phyloP scores from a whole-genome alignment of 345 rosid genomes.

The Boechera retrofracta region DNA sequence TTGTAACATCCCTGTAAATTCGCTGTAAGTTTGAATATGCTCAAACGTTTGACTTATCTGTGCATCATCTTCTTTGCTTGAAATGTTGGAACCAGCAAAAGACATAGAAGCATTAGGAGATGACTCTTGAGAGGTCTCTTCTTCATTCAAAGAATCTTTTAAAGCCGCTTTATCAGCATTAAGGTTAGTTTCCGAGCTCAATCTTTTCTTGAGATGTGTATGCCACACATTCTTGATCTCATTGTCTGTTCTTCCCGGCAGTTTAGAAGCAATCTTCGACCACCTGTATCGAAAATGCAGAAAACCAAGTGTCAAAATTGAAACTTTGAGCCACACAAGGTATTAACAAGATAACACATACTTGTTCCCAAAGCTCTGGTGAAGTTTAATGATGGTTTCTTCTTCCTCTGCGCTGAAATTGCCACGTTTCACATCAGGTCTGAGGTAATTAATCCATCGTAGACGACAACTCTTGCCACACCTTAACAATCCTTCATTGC shows the following conservation, averaged over 20 bases:
- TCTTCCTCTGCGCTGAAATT: conserved; percentile 48
- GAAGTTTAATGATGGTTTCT: conserved; percentile 46
- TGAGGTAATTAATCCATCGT: conserved; percentile 47
- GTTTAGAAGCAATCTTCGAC: conserved; percentile 57
- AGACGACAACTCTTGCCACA: conserved; percentile 51
- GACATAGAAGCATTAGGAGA: conserved; percentile 49
- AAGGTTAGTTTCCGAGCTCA: conserved; percentile 22
- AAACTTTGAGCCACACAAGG: conserved; percentile 26
- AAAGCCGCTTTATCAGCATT: conserved; percentile 38
- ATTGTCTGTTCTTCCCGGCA: conserved; percentile 60
- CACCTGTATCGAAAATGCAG: conserved; percentile 46
- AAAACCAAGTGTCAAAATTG: conserved; percentile 8
- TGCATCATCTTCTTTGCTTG: conserved; percentile 31
- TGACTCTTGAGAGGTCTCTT: conserved; percentile 46
- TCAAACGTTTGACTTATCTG: conserved; percentile 24
- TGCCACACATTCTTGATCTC: conserved; percentile 68
- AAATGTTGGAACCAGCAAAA: conserved; percentile 48
- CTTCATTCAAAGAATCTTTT: conserved; percentile 31
- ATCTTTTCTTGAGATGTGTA: conserved; percentile 57
- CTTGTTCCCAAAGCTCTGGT: conserved; percentile 47
- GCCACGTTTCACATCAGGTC: conserved; percentile 50
- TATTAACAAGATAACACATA: conserved; percentile 7
- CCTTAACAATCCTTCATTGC: conserved; percentile 46
- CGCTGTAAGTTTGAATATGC: conserved; percentile 29
- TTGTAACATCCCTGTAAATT: conserved; percentile 35